phyloP scores from a whole-genome alignment of 1,284 basidiomycete species.

The Macrocystidia cucumis region DNA sequence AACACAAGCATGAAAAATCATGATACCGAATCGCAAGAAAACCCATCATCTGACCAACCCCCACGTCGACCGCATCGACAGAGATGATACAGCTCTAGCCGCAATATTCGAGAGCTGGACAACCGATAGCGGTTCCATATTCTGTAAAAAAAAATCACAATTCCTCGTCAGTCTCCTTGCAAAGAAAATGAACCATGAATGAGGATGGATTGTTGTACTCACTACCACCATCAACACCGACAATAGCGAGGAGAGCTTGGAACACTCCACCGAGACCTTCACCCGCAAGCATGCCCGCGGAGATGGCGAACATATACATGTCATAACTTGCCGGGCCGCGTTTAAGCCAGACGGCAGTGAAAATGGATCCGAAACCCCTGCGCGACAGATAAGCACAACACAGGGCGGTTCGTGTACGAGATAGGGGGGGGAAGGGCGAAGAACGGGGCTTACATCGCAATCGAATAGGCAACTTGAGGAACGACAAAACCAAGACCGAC shows the following conservation, averaged over 20 bases:
- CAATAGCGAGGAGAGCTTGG: slow-evolving; percentile 46
- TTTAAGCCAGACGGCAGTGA: slow-evolving; percentile 43
- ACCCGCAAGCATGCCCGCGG: slow-evolving; percentile 56
- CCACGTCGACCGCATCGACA: too few species aligned
- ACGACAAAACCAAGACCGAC: slow-evolving; percentile 49
- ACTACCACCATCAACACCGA: slow-evolving; percentile 40
- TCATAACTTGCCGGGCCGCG: slow-evolving; percentile 37
- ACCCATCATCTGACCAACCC: too few species aligned
- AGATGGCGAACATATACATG: slow-evolving; percentile 56
- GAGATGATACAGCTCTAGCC: too few species aligned
- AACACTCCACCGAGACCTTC: slow-evolving; percentile 67
- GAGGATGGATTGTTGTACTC: slow-evolving; percentile 15
- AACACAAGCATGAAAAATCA: too few species aligned
- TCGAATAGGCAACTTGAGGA: slow-evolving; percentile 38
- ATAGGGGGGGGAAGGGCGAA: slow-evolving; percentile 9
- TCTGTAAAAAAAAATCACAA: slow-evolving; percentile 15
- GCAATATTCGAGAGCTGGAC: slow-evolving; percentile 40
- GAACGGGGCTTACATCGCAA: slow-evolving; percentile 35
- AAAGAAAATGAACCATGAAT: too few species aligned
- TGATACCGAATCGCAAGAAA: too few species aligned
- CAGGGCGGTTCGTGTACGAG: too few species aligned
- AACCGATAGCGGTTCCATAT: slow-evolving; percentile 41
- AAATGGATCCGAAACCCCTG: slow-evolving; percentile 30
- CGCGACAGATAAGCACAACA: too few species aligned
- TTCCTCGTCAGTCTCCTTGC: too few species aligned